Evolutionary conservation across 2,329 filamentous ascomycete genomes (phyloP), one percentile per base, ranked within the genome.

Genomic region (Colletotrichum acutatum): DNA sequence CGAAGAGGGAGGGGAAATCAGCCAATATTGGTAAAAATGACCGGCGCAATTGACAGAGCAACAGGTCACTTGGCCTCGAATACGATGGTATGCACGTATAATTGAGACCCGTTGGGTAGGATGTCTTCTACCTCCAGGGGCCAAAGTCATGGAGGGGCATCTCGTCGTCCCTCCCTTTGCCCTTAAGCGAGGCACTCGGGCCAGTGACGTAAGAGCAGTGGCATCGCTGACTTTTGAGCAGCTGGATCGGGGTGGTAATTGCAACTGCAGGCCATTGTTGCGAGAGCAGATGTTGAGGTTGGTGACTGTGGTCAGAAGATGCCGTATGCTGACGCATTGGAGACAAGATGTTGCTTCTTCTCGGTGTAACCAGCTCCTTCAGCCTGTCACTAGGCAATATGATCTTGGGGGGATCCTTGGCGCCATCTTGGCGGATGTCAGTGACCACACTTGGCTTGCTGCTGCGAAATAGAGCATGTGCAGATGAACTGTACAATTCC

Each of bases 31-130:
- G 56, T 34, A 42, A 49, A 52, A 37, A 26, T 5, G 19, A 12
- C 46, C 24, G 24, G 19, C 52, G 49, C 49, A 30, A 71, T 73
- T 65, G 56, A 71, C 71, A 60, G 71, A 70, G 66, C 66, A 71
- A 70, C 67, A 61, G 61, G 71, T 54, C 66, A 58, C 53, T 69
- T 63, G 65, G 69, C 54, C 54, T 53, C 42, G 19, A n/a, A 34
- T 24, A 22, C 54, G 28, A 49, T 70, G 66, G 60, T 34, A 70
- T 57, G 66, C 49, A 70, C 52, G n/a, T 56, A 12, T 56, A 19
- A 61, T 60, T 16, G 42, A 60, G 9, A 54, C 16, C 54, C 70
- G 42, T 56, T 56, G 49, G 53, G 53, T 34, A 14, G 19, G 3
- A 54, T 19, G 61, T n/a, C 60, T 49, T 56, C 46, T 0, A 66